Conservation (phyloP, 805 yeast species). For the Maudiozyma barnettii region DNA sequence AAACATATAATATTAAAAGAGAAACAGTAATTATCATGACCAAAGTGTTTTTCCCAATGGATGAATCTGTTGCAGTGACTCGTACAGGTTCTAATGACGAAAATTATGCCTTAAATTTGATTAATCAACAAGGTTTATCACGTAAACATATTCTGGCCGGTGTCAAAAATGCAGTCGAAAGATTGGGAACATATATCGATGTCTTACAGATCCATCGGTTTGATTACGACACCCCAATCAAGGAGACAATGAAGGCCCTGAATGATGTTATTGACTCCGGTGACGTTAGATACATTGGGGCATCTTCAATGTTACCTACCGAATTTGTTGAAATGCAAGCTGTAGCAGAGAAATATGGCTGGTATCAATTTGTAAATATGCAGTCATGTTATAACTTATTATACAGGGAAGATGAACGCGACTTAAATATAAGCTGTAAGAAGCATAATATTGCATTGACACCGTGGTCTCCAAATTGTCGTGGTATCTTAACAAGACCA, state of each 20-base stretch:
- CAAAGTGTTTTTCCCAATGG: slow-evolving; percentile 33
- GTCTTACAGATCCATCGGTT: slow-evolving; percentile 45
- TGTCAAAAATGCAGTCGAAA: slow-evolving; percentile 31
- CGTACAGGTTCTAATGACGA: neutral
- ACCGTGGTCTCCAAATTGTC: slow-evolving; percentile 53
- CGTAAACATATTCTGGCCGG: slow-evolving; percentile 41
- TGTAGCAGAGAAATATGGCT: slow-evolving; percentile 36
- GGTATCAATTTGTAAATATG: slow-evolving; percentile 44
- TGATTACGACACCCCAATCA: slow-evolving; percentile 36
- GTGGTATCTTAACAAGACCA: slow-evolving; percentile 47
- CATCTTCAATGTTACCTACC: slow-evolving; percentile 49
- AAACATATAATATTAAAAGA: slow-evolving; percentile 41
- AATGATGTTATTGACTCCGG: slow-evolving; percentile 33
- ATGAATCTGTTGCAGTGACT: slow-evolving; percentile 8
- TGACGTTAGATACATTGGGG: slow-evolving; percentile 32
- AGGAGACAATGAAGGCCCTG: slow-evolving; percentile 45
- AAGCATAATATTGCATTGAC: slow-evolving; percentile 43
- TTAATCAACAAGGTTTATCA: slow-evolving; percentile 35
- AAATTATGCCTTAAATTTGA: slow-evolving; percentile 11
- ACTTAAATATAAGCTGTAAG: slow-evolving; percentile 46
- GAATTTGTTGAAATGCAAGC: slow-evolving; percentile 48
- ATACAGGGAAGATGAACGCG: slow-evolving; percentile 56
- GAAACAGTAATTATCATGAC: slow-evolving; percentile 46
- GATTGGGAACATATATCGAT: slow-evolving; percentile 41
- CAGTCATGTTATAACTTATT: slow-evolving; percentile 48